These are phyloP conservation scores for Boletus eberwhitei DNA, from an alignment of 768 basidiomycete species.

Conservation along the genomic window DNA sequence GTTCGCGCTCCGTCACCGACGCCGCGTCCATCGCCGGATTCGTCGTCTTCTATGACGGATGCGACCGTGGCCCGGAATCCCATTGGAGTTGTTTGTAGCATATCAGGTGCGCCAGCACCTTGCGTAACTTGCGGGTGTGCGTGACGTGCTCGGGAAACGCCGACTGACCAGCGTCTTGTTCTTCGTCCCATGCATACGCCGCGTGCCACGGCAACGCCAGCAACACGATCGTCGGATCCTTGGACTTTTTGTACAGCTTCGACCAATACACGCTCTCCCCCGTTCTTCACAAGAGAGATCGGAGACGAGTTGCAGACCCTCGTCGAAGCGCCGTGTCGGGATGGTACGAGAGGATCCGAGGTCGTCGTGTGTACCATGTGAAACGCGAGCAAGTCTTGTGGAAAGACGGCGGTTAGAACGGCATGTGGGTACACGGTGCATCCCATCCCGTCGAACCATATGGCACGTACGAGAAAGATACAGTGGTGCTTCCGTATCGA, in stretches of 20 bases:
- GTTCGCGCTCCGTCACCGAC: neutral
- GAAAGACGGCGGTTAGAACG: neutral
- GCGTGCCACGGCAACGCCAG: constrained; percentile 49
- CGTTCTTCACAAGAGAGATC: constrained; percentile 4
- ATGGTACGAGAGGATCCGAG: constrained; percentile 13
- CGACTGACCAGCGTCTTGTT: neutral
- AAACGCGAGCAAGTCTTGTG: constrained; percentile 43
- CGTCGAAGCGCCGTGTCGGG: neutral
- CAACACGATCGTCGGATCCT: constrained; percentile 50
- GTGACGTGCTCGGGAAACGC: neutral
- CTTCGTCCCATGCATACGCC: constrained; percentile 55
- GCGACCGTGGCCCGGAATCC: neutral
- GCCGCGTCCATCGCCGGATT: neutral
- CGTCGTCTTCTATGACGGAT: neutral
- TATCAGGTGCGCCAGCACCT: neutral
- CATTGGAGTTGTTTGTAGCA: neutral
- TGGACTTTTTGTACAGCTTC: constrained; percentile 4
- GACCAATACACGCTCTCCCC: constrained; percentile 9
- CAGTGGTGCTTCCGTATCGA: constrained; percentile 29
- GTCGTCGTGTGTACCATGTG: constrained; percentile 40
- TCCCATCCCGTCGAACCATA: neutral
- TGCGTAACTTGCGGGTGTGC: neutral
- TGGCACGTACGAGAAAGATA: constrained; percentile 22
- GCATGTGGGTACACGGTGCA: too few relatives aligned
- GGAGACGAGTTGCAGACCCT: constrained; percentile 3